These are phyloP conservation scores for Neocatenulostroma microsporum DNA, from an alignment of 2,329 filamentous ascomycete species.

Conservation along the genomic window DNA sequence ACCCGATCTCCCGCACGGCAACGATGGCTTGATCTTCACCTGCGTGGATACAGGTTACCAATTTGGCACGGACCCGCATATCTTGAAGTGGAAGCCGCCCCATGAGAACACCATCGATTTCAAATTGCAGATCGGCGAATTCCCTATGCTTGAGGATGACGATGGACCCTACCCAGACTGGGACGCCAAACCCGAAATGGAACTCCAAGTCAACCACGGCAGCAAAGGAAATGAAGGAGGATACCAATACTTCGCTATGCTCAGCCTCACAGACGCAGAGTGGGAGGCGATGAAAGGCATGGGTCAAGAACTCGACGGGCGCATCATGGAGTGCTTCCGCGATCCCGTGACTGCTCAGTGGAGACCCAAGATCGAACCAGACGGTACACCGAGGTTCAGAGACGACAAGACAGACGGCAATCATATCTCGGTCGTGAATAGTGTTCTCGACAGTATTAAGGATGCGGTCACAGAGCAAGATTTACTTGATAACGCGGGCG, in stretches of 20 bases:
- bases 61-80: slow-evolving; percentile 84
- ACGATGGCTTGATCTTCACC: slow-evolving; percentile 97
- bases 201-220: slow-evolving; percentile 63
- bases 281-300: slow-evolving; percentile 76
- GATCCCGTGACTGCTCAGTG: slow-evolving; percentile 62
- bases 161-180: slow-evolving; percentile 67
- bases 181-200: slow-evolving; percentile 65
- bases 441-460: slow-evolving; percentile 81
- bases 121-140: slow-evolving; percentile 63
- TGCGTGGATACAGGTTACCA: slow-evolving; percentile 80
- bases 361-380: slow-evolving; percentile 56
- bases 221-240: slow-evolving; percentile 52
- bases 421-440: slow-evolving; percentile 73
- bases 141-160: slow-evolving; percentile 64
- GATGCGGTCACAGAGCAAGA: slow-evolving; percentile 80
- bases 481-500: slow-evolving; percentile 58
- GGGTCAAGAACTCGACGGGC: slow-evolving; percentile 68
- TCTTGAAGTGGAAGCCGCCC: slow-evolving; percentile 96
- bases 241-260: slow-evolving; percentile 47
- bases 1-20: slow-evolving; percentile 78
- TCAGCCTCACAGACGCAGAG: slow-evolving; percentile 65
- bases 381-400: slow-evolving; percentile 62
- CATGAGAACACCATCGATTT: slow-evolving; percentile 95
- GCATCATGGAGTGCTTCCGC: slow-evolving; percentile 83
- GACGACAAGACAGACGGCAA: slow-evolving; percentile 92